phyloP scores from a whole-genome alignment of 1,284 basidiomycete genomes.

The Cryptococcus wingfieldii region DNA sequence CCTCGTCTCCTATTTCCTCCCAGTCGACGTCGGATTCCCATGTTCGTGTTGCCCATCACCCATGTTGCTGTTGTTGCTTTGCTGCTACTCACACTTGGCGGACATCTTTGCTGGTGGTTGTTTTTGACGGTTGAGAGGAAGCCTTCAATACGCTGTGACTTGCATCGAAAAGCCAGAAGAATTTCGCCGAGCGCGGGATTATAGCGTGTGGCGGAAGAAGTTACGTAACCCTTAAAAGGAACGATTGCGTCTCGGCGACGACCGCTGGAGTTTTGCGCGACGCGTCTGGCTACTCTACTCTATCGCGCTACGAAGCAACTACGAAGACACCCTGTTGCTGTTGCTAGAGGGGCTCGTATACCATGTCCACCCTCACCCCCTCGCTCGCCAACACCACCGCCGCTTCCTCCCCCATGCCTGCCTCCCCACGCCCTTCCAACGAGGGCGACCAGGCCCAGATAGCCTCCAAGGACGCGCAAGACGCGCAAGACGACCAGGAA shows the following conservation, averaged over 20 bases:
- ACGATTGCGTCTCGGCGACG: too few relatives aligned
- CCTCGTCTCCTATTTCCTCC: not conserved
- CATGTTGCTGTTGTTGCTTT: not conserved
- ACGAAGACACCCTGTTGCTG: too few relatives aligned
- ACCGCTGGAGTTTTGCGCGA: too few relatives aligned
- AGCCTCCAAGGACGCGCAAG: slow-evolving; percentile 3
- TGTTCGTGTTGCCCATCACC: not conserved
- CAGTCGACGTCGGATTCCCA: not conserved
- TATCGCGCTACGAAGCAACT: too few relatives aligned
- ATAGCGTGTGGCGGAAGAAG: too few relatives aligned
- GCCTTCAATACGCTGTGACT: not conserved
- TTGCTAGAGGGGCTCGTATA: too few relatives aligned
- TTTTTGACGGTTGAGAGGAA: slow-evolving; percentile 14
- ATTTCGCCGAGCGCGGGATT: not conserved
- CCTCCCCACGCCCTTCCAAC: slow-evolving; percentile 24
- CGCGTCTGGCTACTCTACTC: too few relatives aligned
- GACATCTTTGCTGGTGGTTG: slow-evolving; percentile 28
- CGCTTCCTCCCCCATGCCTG: slow-evolving; percentile 35
- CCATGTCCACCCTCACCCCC: slow-evolving; percentile 7
- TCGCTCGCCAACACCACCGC: slow-evolving; percentile 21
- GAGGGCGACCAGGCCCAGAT: slow-evolving; percentile 1
- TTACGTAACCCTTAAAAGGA: too few relatives aligned
- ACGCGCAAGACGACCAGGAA: slow-evolving; percentile 4
- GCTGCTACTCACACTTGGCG: slow-evolving; percentile 37
- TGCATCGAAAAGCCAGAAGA: slow-evolving; percentile 3